These are phyloP conservation scores for Pseudogymnoascus sp. DNA, from an alignment of 2,329 filamentous ascomycete species.

Conservation along the genomic window DNA sequence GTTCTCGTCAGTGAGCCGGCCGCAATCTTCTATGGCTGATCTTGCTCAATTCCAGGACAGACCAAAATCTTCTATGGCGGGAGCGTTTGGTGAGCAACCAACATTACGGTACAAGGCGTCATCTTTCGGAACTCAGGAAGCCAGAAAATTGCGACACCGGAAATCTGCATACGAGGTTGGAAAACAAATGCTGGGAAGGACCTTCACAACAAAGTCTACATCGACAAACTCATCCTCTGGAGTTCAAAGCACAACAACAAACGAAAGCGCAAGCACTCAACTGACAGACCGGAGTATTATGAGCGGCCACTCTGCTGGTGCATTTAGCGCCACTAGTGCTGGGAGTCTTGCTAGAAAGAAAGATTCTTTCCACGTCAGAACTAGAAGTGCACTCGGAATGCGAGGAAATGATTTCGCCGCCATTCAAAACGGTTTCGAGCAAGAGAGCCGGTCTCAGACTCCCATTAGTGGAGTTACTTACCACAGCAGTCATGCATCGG, in stretches of 20 bases:
- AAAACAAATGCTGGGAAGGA: constrained; percentile 61
- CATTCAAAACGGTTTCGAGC: constrained; percentile 30
- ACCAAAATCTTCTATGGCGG: constrained; percentile 50
- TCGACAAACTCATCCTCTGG: constrained; percentile 69
- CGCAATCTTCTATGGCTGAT: constrained; percentile 7
- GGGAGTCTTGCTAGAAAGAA: constrained; percentile 81
- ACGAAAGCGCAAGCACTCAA: constrained; percentile 60
- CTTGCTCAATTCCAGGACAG: constrained; percentile 37
- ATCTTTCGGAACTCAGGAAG: constrained; percentile 1
- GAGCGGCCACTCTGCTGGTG: constrained; percentile 86
- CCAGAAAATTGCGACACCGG: constrained; percentile 45
- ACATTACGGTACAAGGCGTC: neutral
- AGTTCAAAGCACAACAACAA: constrained; percentile 57
- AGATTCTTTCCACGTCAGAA: constrained; percentile 36
- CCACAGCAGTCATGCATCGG: constrained; percentile 70
- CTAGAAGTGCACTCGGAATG: constrained; percentile 57
- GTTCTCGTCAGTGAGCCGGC: constrained; percentile 12
- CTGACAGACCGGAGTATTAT: constrained; percentile 80
- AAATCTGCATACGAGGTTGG: constrained; percentile 75
- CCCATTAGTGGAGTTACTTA: constrained; percentile 77
- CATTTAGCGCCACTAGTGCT: constrained; percentile 88
- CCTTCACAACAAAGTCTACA: constrained; percentile 81
- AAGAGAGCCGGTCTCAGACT: constrained; percentile 47
- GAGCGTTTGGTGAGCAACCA: constrained; percentile 31
- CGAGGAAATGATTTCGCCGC: constrained; percentile 36